Conservation (phyloP, 1,284 basidiomycete species). For the Tilletia walkeri region DNA sequence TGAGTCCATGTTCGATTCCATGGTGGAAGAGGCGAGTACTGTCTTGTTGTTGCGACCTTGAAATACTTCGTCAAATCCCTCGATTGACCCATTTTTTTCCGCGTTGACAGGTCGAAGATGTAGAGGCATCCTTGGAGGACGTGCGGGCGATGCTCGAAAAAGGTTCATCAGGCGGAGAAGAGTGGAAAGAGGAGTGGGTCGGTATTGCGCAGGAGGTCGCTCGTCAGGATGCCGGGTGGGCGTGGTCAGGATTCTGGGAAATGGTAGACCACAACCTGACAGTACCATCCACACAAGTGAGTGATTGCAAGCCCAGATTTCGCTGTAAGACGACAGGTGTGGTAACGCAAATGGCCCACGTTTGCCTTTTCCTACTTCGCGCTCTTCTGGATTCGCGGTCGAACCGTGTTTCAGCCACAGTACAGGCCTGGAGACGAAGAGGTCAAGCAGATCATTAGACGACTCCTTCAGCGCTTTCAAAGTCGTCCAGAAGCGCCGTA, state of each 20-base stretch:
- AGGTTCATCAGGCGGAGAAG: neutral
- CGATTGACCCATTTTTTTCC: no score
- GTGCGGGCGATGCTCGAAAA: neutral
- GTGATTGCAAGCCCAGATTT: neutral
- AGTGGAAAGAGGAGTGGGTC: conserved; percentile 39
- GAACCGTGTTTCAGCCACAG: no score
- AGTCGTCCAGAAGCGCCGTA: neutral
- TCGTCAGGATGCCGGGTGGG: conserved; percentile 47
- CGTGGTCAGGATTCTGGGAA: conserved; percentile 48
- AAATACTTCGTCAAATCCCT: neutral
- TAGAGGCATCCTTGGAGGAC: neutral
- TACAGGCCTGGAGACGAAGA: neutral
- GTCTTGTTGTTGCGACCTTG: conserved; percentile 23
- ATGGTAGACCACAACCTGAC: conserved; percentile 41
- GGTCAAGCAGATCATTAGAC: neutral
- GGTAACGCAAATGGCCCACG: no score
- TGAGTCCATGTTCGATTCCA: conserved; percentile 57
- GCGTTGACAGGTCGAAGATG: conserved; percentile 14
- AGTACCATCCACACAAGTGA: neutral
- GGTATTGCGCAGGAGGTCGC: conserved; percentile 39
- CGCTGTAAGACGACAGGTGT: no score
- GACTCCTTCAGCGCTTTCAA: neutral
- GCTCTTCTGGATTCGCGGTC: no score
- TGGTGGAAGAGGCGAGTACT: conserved; percentile 52
- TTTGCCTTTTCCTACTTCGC: no score